Base-by-base conservation (phyloP, 345 rosid genomes). In the Hibiscus mutabilis region DNA sequence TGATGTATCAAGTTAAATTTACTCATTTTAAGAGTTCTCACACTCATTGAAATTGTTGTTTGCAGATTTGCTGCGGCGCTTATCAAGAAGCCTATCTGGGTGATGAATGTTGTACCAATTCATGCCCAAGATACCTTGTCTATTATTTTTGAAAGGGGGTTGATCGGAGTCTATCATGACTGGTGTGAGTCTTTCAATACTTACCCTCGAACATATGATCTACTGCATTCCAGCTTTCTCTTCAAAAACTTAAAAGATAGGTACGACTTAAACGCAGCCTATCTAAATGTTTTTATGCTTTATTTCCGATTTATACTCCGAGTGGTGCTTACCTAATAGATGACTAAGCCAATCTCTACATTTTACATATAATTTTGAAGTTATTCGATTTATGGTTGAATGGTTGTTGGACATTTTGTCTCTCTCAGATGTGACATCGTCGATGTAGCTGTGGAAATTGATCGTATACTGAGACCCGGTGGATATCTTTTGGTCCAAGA, bases 111-210 rank as follows among this genome's bases (percentile, higher is more conserved):
- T 16, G 78, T 94, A 47, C 97, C 91, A 5, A 73, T 89, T 46
- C 79, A 86, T 66, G 78, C 75, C 53, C 75, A 80, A 60, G 86
- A 93, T 78, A 91, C 97, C 11, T 90, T 93, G 27, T 60, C 90
- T 1, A 16, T 85, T 25, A 83, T 93, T 51, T 93, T 77, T 31
- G 89, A 88, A 65, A 78, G 97, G 76, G 98, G 97, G 27, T 75
- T 94, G 85, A 87, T 94, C 57, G 98, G 98, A 51, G 73, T 85
- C 64, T 91, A 89, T 69, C 96, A 94, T 6, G 91, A 91, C 61
- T 94, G 98, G 98, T 91, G 97, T 1, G 97, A 93, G 83, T 88
- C 97, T 2, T 77, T 89, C 47, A 89, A 79, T 73, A 85, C 96
- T 63, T 91, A 94, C 74, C 97, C 97, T 67, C 86, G 97, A 74